A percentile compares a stretch with the other conserved stretches of the same genome.
Evolutionary conservation across 805 yeast species (phyloP).

Genomic region (Candida silvatica): DNA sequence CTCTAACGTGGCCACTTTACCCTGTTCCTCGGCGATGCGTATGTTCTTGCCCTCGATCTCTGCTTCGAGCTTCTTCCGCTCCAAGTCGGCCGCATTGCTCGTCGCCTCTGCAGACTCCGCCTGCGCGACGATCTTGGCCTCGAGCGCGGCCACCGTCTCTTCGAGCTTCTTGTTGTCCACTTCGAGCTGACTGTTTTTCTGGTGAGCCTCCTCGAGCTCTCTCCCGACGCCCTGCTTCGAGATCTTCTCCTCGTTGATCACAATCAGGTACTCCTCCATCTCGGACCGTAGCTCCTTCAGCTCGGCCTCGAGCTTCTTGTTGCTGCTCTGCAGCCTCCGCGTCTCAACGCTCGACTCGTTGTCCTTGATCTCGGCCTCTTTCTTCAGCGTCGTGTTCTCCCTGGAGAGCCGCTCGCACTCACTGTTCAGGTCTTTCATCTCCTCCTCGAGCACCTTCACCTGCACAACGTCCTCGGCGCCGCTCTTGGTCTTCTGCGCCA

Average conservation of each 20-base stretch:
- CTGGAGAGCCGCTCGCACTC: constrained; percentile 46
- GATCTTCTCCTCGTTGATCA: constrained; percentile 31
- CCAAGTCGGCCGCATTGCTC: constrained; percentile 12
- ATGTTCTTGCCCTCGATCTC: constrained; percentile 12
- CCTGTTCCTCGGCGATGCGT: constrained; percentile 16
- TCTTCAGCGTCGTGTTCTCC: constrained; percentile 29
- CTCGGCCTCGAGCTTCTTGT: constrained; percentile 31
- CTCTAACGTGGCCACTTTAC: constrained; percentile 7
- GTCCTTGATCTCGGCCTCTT: constrained; percentile 28
- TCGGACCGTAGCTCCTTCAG: constrained; percentile 26
- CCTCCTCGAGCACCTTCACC: constrained; percentile 16
- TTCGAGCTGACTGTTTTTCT: constrained; percentile 18
- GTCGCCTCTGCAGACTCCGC: constrained; percentile 3
- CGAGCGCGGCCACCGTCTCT: constrained; percentile 16
- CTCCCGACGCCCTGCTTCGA: constrained; percentile 37
- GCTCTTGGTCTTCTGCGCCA: constrained; percentile 21
- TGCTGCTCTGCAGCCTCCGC: constrained; percentile 31
- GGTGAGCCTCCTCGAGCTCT: constrained; percentile 28
- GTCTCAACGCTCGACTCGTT: constrained; percentile 32
- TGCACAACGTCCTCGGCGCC: constrained; percentile 1
- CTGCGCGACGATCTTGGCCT: constrained; percentile 12
- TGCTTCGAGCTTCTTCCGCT: constrained; percentile 13
- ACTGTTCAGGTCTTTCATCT: constrained; percentile 34
- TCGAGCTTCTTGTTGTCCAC: constrained; percentile 16
- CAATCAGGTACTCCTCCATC: constrained; percentile 26